Evolutionary conservation across 2,329 filamentous ascomycete species (phyloP), one percentile per base, ranked within the genome.

Genomic region (Colletotrichum eremochloae): DNA sequence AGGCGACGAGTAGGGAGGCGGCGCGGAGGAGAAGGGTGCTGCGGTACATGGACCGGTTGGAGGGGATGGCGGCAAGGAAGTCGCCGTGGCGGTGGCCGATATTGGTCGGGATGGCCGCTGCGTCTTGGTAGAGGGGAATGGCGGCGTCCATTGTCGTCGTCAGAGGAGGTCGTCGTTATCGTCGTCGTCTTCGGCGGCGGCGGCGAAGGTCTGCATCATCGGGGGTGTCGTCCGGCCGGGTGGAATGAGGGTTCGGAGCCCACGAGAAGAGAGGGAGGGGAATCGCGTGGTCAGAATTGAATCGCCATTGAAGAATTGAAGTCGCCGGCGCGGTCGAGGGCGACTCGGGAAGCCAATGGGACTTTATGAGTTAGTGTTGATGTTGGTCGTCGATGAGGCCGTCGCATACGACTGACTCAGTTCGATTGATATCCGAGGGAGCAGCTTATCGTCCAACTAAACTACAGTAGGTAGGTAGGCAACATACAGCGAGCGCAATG

Each of bases 21-120:
- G 66, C 2, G 61, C 72, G 68, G 44, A 72, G 53, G 36, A 53
- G 29, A 60, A 74, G 61, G 36, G 63, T 62, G 12, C 57, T 58
- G 50, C 70, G 72, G 63, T 68, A 70, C 56, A 72, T 67, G 58
- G 64, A 63, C 31, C 74, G 72, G 68, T 72, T 68, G 62, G 74
- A 58, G 18, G 74, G 74, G 60, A 73, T 58, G 4, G 74, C 74
- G 3, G 66, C 60, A 53, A 72, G 62, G 63, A 74, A 74, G 66
- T 64, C 55, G 68, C 74, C 74, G 48, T 71, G 71, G 40, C 68
- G 73, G 1, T 57, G 50, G 46, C 55, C 55, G 6, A 33, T 42
- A 53, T 69, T 61, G 3, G 50, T n/a, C 7, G 67, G 42, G 12
- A 72, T 57, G 40, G 71, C 62, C 12, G 52, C 56, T 55, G 63